A percentile compares a stretch with the other conserved stretches of the same genome.
These are phyloP conservation scores for Aureobasidium sp. DNA, from an alignment of 2,329 filamentous ascomycete genomes.

Conservation along the genomic window DNA sequence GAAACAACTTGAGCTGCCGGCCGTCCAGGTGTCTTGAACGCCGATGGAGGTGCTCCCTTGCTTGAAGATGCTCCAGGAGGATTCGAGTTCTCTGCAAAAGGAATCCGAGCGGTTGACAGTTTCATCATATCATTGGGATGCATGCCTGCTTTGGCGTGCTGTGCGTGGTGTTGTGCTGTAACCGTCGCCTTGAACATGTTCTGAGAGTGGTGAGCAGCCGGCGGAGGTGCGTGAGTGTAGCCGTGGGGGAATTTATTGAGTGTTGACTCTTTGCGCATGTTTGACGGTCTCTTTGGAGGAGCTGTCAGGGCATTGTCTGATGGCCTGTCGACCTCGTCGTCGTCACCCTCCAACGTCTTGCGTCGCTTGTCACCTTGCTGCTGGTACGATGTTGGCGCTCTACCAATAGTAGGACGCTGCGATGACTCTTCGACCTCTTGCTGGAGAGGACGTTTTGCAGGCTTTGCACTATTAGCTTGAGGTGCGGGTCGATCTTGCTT, in stretches of 20 bases:
- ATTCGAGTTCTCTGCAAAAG: constrained; percentile 68
- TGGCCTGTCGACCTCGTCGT: constrained; percentile 51
- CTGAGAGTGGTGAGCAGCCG: constrained; percentile 39
- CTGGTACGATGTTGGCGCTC: constrained; percentile 46
- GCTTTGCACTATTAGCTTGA: constrained; percentile 61
- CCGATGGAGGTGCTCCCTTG: constrained; percentile 8
- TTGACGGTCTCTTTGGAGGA: constrained; percentile 77
- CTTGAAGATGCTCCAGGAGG: constrained; percentile 33
- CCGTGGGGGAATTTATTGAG: constrained; percentile 56
- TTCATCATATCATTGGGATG: constrained; percentile 81
- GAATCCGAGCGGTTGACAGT: constrained; percentile 80
- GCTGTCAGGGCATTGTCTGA: constrained; percentile 63
- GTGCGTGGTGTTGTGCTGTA: constrained; percentile 58
- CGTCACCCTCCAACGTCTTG: constrained; percentile 64
- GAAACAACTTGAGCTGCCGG: constrained; percentile 33
- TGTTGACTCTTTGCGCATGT: constrained; percentile 56
- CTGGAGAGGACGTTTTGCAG: constrained; percentile 68
- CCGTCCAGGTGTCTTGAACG: constrained; percentile 63
- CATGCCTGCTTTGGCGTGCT: constrained; percentile 45
- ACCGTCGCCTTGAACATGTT: constrained; percentile 59
- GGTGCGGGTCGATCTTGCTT: constrained; percentile 52
- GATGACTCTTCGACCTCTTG: constrained; percentile 53
- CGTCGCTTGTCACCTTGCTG: constrained; percentile 72
- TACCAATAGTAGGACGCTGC: constrained; percentile 48
- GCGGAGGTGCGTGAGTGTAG: constrained; percentile 53